A percentile compares a stretch with the other conserved stretches of the same genome.
Evolutionary conservation across 176 grass and related monocot genomes (phyloP).

Genomic region (Ampelocalamus luodianensis): DNA sequence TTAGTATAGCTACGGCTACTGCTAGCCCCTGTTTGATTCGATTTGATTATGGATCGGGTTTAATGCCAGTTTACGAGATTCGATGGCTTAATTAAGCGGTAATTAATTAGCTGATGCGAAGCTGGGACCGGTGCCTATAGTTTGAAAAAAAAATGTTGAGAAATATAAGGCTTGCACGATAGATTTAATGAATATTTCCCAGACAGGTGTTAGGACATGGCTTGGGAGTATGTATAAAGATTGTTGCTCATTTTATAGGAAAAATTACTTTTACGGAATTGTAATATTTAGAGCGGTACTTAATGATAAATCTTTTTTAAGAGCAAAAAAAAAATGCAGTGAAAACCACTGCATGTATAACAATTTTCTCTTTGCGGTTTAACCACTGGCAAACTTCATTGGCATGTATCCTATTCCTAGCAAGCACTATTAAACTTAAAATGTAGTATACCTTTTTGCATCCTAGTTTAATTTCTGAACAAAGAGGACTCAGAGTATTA

Average conservation of each 20-base stretch:
- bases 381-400: neutral
- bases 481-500: too few relatives aligned
- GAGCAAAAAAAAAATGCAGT: neutral
- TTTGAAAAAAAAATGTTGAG: too few relatives aligned
- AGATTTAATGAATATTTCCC: too few relatives aligned
- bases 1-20: neutral
- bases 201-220: too few relatives aligned
- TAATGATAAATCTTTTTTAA: neutral
- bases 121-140: conserved; percentile 20
- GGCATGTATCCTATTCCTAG: too few relatives aligned
- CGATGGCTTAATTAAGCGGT: conserved; percentile 49
- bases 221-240: too few relatives aligned
- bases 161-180: too few relatives aligned
- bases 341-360: neutral
- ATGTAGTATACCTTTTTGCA: too few relatives aligned
- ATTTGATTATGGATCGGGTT: neutral
- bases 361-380: neutral
- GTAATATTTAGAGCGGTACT: neutral
- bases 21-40: neutral
- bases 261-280: neutral
- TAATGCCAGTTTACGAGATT: conserved; percentile 39
- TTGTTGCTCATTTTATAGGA: neutral
- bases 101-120: conserved; percentile 3
- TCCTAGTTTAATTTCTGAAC: too few relatives aligned
- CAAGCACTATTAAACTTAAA: too few relatives aligned